phyloP scores from a whole-genome alignment of 2,329 filamentous ascomycete species.

The Ophioceras dolichostomum region DNA sequence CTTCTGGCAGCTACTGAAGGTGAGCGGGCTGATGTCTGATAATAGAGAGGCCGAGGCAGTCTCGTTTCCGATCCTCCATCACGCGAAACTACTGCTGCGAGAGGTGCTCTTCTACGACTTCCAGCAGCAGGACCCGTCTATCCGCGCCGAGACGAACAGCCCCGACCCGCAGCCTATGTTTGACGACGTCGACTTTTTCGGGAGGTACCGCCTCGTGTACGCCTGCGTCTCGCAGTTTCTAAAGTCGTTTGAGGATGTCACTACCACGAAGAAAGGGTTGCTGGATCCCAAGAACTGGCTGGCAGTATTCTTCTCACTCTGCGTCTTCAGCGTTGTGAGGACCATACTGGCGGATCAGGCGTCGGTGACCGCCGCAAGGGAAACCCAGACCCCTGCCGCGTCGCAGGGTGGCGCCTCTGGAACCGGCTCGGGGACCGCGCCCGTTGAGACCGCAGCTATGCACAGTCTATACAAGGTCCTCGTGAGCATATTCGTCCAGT shows the following conservation, averaged over 20 bases:
- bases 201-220: slow-evolving; percentile 34
- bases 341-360: slow-evolving; percentile 37
- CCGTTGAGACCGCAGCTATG: slow-evolving; percentile 20
- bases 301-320: slow-evolving; percentile 40
- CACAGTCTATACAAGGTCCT: slow-evolving; percentile 38
- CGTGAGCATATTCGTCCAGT: slow-evolving; percentile 33
- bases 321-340: slow-evolving; percentile 44
- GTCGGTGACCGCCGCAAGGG: slow-evolving; percentile 8
- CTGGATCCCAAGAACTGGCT: slow-evolving; percentile 33
- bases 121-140: slow-evolving; percentile 32
- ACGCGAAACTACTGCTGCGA: slow-evolving; percentile 40
- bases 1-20: slow-evolving; percentile 38
- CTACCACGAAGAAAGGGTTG: slow-evolving; percentile 24
- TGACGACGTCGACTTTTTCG: slow-evolving; percentile 33
- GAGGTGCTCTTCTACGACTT: slow-evolving; percentile 43
- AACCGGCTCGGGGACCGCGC: slow-evolving; percentile 10
- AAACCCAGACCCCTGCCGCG: no score
- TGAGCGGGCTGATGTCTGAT: slow-evolving; percentile 35
- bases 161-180: slow-evolving; percentile 18
- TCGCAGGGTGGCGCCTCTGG: slow-evolving; percentile 3
- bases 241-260: slow-evolving; percentile 35
- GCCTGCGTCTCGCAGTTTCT: slow-evolving; percentile 39
- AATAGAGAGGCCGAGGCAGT: slow-evolving; percentile 34
- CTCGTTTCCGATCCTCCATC: slow-evolving; percentile 37
- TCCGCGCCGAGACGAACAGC: slow-evolving; percentile 23